A percentile compares a stretch with the other conserved stretches of the same genome.
Conservation (phyloP, 306 rosid genomes). For the Dryas octopetala region DNA sequence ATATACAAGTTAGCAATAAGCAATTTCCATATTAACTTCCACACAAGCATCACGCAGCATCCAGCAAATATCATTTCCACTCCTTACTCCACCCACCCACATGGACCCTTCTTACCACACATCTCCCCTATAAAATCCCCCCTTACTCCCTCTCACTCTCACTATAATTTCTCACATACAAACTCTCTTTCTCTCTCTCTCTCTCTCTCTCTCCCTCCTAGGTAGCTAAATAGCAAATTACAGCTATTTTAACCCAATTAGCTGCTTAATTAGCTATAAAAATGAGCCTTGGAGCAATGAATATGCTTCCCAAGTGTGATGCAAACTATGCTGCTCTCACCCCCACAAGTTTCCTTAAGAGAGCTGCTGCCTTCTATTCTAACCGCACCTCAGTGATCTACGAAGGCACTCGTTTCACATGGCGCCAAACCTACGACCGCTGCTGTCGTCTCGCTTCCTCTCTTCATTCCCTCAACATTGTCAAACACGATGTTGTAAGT, state of each 20-base stretch:
- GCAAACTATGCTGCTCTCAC: constrained; percentile 66
- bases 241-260: too few species aligned
- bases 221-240: too few species aligned
- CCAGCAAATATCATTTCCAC: neutral
- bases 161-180: too few species aligned
- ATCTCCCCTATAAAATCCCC: constrained; percentile 1
- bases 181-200: too few species aligned
- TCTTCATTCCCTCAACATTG: constrained; percentile 61
- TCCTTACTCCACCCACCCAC: neutral
- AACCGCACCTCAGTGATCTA: constrained; percentile 57
- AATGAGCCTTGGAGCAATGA: constrained; percentile 32
- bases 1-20: neutral
- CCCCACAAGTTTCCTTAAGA: constrained; percentile 61
- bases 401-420: constrained; percentile 64
- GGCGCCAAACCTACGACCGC: constrained; percentile 73
- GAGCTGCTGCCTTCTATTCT: constrained; percentile 69
- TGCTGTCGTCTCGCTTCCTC: constrained; percentile 81
- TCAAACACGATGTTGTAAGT: constrained; percentile 64
- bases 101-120: neutral
- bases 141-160: neutral
- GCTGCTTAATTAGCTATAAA: neutral
- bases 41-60: neutral
- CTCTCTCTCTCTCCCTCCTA: too few species aligned
- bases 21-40: constrained; percentile 17
- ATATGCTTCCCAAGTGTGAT: constrained; percentile 51